A percentile compares a stretch with the other conserved stretches of the same genome.
Evolutionary conservation across 2,329 filamentous ascomycete genomes (phyloP).

Genomic region (Aspergillus hortae): DNA sequence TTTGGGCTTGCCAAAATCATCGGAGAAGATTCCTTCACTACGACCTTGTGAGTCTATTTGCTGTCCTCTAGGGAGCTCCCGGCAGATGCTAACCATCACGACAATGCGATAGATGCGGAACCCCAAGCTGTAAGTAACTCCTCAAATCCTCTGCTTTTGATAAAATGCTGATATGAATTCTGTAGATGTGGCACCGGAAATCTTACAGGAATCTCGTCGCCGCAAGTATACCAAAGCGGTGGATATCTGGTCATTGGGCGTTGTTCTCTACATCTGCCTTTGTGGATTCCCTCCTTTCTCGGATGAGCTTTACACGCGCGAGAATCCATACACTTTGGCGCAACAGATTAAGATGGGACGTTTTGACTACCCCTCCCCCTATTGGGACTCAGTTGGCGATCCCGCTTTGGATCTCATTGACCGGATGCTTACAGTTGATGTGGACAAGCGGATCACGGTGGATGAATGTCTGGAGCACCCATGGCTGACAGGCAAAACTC

Average conservation of each 20-base stretch:
- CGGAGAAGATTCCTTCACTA: conserved; percentile 96
- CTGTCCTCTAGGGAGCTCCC: neutral
- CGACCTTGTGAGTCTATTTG: conserved; percentile 63
- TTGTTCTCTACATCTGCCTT: conserved; percentile 94
- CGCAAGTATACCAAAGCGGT: conserved; percentile 93
- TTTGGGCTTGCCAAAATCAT: conserved; percentile 98
- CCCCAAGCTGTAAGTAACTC: conserved; percentile 70
- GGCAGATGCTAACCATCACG: neutral
- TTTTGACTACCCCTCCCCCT: conserved; percentile 94
- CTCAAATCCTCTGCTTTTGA: neutral
- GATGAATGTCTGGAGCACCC: conserved; percentile 89
- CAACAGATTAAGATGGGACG: conserved; percentile 85
- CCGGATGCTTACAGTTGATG: conserved; percentile 85
- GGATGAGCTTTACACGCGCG: conserved; percentile 76
- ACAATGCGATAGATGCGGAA: conserved; percentile 61
- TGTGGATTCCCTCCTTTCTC: conserved; percentile 97
- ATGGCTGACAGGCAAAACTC: conserved; percentile 67
- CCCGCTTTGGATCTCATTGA: conserved; percentile 90
- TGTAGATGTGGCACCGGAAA: conserved; percentile 85
- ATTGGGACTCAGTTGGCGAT: conserved; percentile 88
- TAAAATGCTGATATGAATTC: conserved; percentile 10
- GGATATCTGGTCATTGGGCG: conserved; percentile 95
- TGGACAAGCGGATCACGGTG: conserved; percentile 77
- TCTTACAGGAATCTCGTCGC: conserved; percentile 74
- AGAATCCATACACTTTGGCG: conserved; percentile 81